Conservation (phyloP, 164 flowering plant species). For the Stephania japonica region DNA sequence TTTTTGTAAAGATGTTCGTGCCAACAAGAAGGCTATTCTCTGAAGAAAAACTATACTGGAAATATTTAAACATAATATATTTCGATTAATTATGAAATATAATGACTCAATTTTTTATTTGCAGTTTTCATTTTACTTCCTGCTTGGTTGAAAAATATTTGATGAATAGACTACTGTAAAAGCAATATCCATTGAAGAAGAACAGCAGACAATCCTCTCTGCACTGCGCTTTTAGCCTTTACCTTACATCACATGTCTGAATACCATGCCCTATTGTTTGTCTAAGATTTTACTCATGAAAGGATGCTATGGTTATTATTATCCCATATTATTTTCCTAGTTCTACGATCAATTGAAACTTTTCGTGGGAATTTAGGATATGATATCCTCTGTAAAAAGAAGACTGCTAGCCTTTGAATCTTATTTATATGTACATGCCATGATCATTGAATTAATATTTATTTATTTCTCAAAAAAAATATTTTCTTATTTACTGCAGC, state of each 20-base stretch:
- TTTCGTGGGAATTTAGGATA: neutral
- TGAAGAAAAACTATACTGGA: neutral
- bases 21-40: neutral
- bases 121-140: neutral
- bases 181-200: neutral
- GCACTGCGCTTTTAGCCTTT: neutral
- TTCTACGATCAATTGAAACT: neutral
- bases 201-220: neutral
- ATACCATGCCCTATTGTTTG: neutral
- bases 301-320: too few species aligned
- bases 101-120: neutral
- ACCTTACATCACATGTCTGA: neutral
- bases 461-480: too few species aligned
- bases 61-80: too few species aligned
- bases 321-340: neutral
- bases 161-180: neutral
- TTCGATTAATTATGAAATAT: neutral
- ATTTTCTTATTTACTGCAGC: conserved; percentile 41
- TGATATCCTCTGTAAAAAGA: neutral
- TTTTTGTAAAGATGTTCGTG: neutral
- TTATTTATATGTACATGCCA: neutral
- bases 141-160: neutral
- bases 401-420: neutral
- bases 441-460: neutral
- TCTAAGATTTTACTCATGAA: neutral